Evolutionary conservation across 1,284 basidiomycete species (phyloP), one percentile per base, ranked within the genome.

Genomic region (Malassezia yamatoensis): DNA sequence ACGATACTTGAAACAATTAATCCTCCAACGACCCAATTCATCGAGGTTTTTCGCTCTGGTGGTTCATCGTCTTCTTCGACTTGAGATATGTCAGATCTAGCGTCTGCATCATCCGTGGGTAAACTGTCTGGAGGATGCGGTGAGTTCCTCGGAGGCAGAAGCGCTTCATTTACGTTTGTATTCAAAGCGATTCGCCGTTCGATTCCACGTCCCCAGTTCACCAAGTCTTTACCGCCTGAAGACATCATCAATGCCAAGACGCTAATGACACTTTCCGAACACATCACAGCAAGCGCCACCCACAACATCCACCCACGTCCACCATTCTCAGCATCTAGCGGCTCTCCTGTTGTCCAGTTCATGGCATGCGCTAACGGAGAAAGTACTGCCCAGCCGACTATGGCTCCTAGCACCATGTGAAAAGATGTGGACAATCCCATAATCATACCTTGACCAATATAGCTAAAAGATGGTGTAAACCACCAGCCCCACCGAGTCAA

Each of bases 351-450:
- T 1, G 65, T 54, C 61, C 59, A 60, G 11, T 58, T 59, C 10
- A 54, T 15, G 16, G 88, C 46, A 39, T 90, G 90, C 1, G 90
- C 82, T 11, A 96, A 70, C 0, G 91, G 91, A 0, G 88, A 89
- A 18, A 96, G 79, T 21, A 96, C 77, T 3, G 82, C 90, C 91
- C 93, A 96, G 12, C 91, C 91, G 1, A 88, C 83, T n/a, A 96
- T 64, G 86, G 94, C 94, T 36, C 91, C 90, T 82, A 87, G 64
- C 24, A 86, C 90, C 91, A 96, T 96, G 70, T 87, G 88, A 29
- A 93, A 71, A 0, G 90, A 91, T 0, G 90, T 94, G 0, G 90
- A 87, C 63, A 93, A 86, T 3, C 91, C 91, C 93, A 96, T 96
- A 72, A 96, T 96, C 62, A 96, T 90, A 5, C 90, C 87, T 85